phyloP scores from a whole-genome alignment of 768 basidiomycete genomes.

The Tylopilus intermedius region DNA sequence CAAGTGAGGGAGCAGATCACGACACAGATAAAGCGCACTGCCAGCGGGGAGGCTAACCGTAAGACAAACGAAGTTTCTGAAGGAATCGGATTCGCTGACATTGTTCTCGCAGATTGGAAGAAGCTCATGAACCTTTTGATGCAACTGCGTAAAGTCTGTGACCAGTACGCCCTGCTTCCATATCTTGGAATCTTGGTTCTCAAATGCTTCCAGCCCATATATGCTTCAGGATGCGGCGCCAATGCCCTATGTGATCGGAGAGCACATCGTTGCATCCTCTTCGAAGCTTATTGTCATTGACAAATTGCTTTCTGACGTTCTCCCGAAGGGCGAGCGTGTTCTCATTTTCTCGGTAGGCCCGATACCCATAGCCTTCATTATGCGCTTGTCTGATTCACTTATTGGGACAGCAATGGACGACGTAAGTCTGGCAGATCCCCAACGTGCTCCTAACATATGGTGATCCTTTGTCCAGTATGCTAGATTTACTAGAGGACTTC shows the following conservation, averaged over 20 bases:
- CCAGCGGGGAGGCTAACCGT: slow-evolving; percentile 30
- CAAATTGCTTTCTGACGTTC: slow-evolving; percentile 50
- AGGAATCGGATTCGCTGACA: not conserved
- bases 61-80: slow-evolving; percentile 3
- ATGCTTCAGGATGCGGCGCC: slow-evolving; percentile 47
- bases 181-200: not conserved
- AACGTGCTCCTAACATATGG: not conserved
- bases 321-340: slow-evolving; percentile 58
- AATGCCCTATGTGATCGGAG: slow-evolving; percentile 45
- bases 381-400: slow-evolving; percentile 5
- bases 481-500: slow-evolving; percentile 66
- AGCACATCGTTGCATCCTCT: slow-evolving; percentile 52
- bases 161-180: slow-evolving; percentile 43
- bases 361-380: not conserved
- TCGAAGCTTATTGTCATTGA: slow-evolving; percentile 55
- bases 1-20: slow-evolving; percentile 39
- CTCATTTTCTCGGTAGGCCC: slow-evolving; percentile 61
- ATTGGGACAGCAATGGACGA: slow-evolving; percentile 53
- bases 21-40: slow-evolving; percentile 34
- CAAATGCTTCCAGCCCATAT: slow-evolving; percentile 41
- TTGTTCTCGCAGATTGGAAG: slow-evolving; percentile 41
- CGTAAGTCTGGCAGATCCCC: slow-evolving; percentile 24
- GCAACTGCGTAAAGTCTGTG: slow-evolving; percentile 67
- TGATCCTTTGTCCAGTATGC: slow-evolving; percentile 43
- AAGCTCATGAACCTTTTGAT: slow-evolving; percentile 65